Base-by-base conservation (phyloP, 371 early-diverging fungal genomes). In the Homolaphlyctis polyrhiza region DNA sequence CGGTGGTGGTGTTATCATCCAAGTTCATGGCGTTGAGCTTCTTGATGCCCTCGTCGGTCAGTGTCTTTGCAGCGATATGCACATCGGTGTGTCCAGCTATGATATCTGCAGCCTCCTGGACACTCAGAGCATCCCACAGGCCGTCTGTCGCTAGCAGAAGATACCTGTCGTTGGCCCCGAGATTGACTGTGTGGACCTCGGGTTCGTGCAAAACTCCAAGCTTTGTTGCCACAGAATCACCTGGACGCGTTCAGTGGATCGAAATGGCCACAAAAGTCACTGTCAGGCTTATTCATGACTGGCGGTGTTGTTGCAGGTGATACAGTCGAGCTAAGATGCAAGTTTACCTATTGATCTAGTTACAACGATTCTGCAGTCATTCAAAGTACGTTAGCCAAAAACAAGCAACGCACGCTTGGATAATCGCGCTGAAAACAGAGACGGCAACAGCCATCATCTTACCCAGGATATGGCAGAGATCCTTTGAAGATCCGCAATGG, bases 401-500 rank as follows among this genome's bases (percentile, higher is more conserved):
- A n/a, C n/a, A n/a, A n/a, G n/a, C n/a, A n/a, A n/a, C n/a, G n/a
- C n/a, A n/a, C n/a, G n/a, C n/a, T n/a, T n/a, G n/a, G n/a, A n/a
- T n/a, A n/a, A n/a, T n/a, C n/a, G n/a, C n/a, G n/a, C n/a, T n/a
- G n/a, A n/a, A n/a, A n/a, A n/a, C n/a, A n/a, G n/a, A n/a, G n/a
- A n/a, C n/a, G n/a, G n/a, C n/a, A n/a, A n/a, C 39, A 39, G 39
- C 39, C 39, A 39, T n/a, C 39, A 39, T 11, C 25, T 35, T 64
- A 70, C 66, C 73, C 73, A 52, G 73, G 73, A 55, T 73, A 73
- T 30, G 73, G 73, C 14, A 73, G 60, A 13, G 68, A 62, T 14
- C 71, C 71, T 54, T 73, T 73, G 63, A 71, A 73, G 5, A 73
- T 62, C 32, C 73, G 25, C 3, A 72, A 49, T 25, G 73, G 73